Conservation (phyloP, 306 rosid species). For the Mimosa bimucronata region DNA sequence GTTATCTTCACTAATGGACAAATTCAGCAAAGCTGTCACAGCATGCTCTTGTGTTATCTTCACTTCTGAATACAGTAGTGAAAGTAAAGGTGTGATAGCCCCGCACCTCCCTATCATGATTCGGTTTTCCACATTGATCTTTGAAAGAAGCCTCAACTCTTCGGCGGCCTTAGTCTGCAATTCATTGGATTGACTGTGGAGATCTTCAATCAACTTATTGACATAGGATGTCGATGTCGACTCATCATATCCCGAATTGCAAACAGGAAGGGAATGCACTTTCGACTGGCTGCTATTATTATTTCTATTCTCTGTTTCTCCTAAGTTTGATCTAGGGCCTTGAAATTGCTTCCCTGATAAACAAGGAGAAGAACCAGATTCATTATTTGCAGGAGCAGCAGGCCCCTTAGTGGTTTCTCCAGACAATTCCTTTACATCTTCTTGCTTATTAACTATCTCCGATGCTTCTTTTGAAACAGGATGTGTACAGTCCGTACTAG, state of each 20-base stretch:
- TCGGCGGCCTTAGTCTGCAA: constrained; percentile 77
- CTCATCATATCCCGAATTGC: constrained; percentile 49
- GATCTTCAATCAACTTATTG: constrained; percentile 72
- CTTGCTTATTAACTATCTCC: constrained; percentile 48
- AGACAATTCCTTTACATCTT: constrained; percentile 47
- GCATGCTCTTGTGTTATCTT: constrained; percentile 87
- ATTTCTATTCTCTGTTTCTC: constrained; percentile 48
- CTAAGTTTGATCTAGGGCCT: constrained; percentile 43
- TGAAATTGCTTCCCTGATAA: constrained; percentile 51
- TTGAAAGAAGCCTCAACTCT: constrained; percentile 81
- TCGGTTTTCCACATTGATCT: constrained; percentile 82
- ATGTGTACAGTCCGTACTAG: constrained; percentile 63
- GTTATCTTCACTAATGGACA: constrained; percentile 75
- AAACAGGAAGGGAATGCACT: constrained; percentile 45
- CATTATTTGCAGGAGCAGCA: constrained; percentile 48
- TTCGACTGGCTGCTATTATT: constrained; percentile 41
- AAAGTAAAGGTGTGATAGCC: constrained; percentile 65
- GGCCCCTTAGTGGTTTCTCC: constrained; percentile 64
- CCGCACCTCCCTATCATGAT: constrained; percentile 69
- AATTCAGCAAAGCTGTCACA: constrained; percentile 87
- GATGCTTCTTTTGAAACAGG: constrained; percentile 56
- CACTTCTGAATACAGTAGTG: constrained; percentile 64
- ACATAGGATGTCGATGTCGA: constrained; percentile 60
- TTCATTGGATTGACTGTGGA: constrained; percentile 60
- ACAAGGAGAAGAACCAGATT: constrained; percentile 40